Percentiles rank a stretch among this genome's conserved stretches.
phyloP scores from a whole-genome alignment of 495 filamentous ascomycete genomes.

The Eremomyces bilateralis region DNA sequence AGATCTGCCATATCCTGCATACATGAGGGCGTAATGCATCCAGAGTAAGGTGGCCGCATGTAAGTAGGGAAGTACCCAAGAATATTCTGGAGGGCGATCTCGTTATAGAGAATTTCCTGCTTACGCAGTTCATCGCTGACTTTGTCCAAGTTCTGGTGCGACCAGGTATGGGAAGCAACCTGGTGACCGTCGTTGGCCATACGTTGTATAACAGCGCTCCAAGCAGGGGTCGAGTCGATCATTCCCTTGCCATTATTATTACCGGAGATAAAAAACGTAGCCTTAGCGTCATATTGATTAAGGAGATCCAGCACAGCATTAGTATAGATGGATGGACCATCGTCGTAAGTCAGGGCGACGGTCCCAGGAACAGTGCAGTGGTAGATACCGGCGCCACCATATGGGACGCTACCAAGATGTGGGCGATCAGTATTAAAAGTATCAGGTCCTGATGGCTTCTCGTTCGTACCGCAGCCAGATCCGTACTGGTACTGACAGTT shows the following conservation, averaged over 20 bases:
- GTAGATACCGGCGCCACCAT: conserved; percentile 3
- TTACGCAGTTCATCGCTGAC: conserved; percentile 19
- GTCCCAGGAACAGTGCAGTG: conserved; percentile 7
- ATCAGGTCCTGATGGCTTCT: neutral
- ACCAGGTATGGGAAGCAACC: too few relatives aligned
- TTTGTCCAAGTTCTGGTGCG: conserved; percentile 32
- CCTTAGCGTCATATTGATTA: conserved; percentile 20
- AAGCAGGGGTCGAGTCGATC: neutral
- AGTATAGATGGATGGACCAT: conserved; percentile 11
- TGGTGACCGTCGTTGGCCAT: neutral
- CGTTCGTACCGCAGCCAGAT: neutral
- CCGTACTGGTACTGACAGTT: neutral
- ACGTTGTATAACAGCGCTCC: neutral
- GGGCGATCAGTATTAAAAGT: neutral
- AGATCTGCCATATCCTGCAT: conserved; percentile 23
- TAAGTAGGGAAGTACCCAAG: conserved; percentile 30
- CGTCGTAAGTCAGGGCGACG: conserved; percentile 11
- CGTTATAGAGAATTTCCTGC: conserved; percentile 22
- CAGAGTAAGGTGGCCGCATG: conserved; percentile 31
- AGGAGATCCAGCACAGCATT: conserved; percentile 10
- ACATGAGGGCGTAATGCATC: conserved; percentile 23
- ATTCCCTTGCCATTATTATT: neutral
- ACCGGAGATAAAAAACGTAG: conserved; percentile 33
- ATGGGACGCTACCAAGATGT: neutral
- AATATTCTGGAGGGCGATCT: conserved; percentile 29